A percentile compares a stretch with the other conserved stretches of the same genome.
Evolutionary conservation across 345 rosid genomes (phyloP).

Genomic region (Linum usitatissimum): DNA sequence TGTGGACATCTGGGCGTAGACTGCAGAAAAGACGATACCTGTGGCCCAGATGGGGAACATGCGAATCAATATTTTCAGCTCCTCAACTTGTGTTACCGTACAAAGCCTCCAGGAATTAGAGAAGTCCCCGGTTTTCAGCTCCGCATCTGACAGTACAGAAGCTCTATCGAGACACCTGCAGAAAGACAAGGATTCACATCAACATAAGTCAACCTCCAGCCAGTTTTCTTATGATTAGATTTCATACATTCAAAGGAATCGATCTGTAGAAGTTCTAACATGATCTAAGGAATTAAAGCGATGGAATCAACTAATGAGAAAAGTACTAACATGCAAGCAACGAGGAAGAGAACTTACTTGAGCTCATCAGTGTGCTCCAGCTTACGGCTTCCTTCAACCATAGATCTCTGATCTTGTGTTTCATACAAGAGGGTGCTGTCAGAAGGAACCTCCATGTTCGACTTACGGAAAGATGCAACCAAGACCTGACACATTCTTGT

Average conservation of each 20-base stretch:
- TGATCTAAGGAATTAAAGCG: neutral
- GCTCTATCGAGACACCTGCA: constrained; percentile 93
- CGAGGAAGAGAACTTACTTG: constrained; percentile 26
- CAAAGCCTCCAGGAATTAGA: constrained; percentile 73
- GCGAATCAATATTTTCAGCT: constrained; percentile 75
- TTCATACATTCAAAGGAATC: neutral
- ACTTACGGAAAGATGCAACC: constrained; percentile 67
- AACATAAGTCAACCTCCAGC: neutral
- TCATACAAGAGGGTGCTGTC: constrained; percentile 59
- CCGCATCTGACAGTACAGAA: constrained; percentile 57
- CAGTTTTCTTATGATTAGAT: too few species aligned
- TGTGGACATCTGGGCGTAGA: constrained; percentile 81
- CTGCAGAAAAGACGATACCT: constrained; percentile 73
- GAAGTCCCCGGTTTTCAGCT: constrained; percentile 41
- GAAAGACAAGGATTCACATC: constrained; percentile 5
- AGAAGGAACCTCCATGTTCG: constrained; percentile 41
- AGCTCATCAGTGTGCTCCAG: constrained; percentile 61
- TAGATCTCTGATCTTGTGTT: constrained; percentile 54
- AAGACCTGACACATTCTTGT: constrained; percentile 77
- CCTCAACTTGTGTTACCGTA: constrained; percentile 91
- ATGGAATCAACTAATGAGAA: neutral
- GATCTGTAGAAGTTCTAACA: neutral
- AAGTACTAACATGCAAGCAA: constrained; percentile 2
- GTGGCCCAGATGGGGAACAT: constrained; percentile 97
- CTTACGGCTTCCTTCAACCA: constrained; percentile 68